Evolutionary conservation across 257 asterid species (phyloP), one percentile per base, ranked within the genome.

Genomic region (Salvia rosmarinus): DNA sequence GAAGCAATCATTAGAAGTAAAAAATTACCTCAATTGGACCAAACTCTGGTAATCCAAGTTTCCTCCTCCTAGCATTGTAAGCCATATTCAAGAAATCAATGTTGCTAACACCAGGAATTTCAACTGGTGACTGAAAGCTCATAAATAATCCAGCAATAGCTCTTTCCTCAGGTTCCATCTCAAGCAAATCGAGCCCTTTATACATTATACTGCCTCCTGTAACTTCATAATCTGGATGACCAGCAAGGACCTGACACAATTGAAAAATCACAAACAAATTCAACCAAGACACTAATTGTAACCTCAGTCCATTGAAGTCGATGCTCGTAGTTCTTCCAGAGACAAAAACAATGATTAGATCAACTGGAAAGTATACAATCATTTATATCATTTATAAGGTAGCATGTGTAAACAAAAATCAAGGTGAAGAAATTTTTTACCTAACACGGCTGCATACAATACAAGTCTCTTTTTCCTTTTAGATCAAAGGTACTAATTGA

Each of bases 101-200:
- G 85, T 95, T 95, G 83, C 98, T 85, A 43, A 91, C 97, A 67
- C 98, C 99, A 14, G 99, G 99, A 68, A 95, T 91, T 82, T 83
- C 99, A 76, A 95, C 91, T 28, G 99, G 99, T 58, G 97, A 82
- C 79, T 95, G 99, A 73, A 95, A 95, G 84, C 97, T 95, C 98
- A 95, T 85, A 77, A 95, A 95, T 76, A 95, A 82, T 75, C 99
- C 98, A 70, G 96, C 97, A n/a, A 82, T 64, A 75, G 99, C 86
- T 79, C 98, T 88, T 76, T 95, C 97, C 81, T 95, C 98, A 16
- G 99, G 95, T 70, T 72, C 94, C 99, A 95, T 89, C 82, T 88
- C 95, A 61, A 95, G 85, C 85, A 95, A 75, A 82, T 95, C 88
- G 78, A 81, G 89, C 72, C 98, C 98, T 81, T 90, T 90, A 80